A percentile compares a stretch with the other conserved stretches of the same genome.
These are phyloP conservation scores for Combretum micranthum DNA, from an alignment of 345 rosid genomes.

Conservation along the genomic window DNA sequence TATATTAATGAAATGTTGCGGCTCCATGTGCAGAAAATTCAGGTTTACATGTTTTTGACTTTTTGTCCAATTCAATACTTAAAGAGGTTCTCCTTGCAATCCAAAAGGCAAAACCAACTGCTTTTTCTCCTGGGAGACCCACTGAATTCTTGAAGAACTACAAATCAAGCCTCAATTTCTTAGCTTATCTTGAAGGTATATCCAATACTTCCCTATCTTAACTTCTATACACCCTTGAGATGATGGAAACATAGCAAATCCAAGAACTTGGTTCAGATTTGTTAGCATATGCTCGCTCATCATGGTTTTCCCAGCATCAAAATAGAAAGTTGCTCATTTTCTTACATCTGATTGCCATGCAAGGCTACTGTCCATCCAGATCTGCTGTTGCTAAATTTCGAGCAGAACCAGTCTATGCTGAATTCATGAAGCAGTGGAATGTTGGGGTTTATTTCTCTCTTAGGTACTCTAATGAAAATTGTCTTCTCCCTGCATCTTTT, in stretches of 20 bases:
- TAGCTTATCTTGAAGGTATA: conserved; percentile 91
- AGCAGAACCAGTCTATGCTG: conserved; percentile 56
- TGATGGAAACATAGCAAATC: no score
- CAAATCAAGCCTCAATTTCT: conserved; percentile 79
- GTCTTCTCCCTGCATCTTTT: background rate
- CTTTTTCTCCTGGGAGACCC: conserved; percentile 99
- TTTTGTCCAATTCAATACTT: conserved; percentile 89
- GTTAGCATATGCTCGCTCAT: no score
- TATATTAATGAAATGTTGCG: background rate
- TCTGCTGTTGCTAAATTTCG: conserved; percentile 87
- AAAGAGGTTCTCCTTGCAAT: conserved; percentile 82
- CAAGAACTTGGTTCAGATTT: no score
- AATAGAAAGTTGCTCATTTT: conserved; percentile 10
- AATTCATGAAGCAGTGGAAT: conserved; percentile 97
- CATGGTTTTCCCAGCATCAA: no score
- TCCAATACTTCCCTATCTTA: conserved; percentile 9
- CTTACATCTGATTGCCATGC: conserved; percentile 43
- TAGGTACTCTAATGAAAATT: conserved; percentile 42
- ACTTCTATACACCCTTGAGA: background rate
- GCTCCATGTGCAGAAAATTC: conserved; percentile 71
- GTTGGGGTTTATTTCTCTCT: conserved; percentile 90
- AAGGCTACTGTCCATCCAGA: conserved; percentile 96
- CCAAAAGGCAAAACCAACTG: conserved; percentile 91
- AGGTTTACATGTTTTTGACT: conserved; percentile 91
- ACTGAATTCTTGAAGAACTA: conserved; percentile 84